Evolutionary conservation across 768 basidiomycete species (phyloP), one percentile per base, ranked within the genome.

Genomic region (Boletus insuetus): DNA sequence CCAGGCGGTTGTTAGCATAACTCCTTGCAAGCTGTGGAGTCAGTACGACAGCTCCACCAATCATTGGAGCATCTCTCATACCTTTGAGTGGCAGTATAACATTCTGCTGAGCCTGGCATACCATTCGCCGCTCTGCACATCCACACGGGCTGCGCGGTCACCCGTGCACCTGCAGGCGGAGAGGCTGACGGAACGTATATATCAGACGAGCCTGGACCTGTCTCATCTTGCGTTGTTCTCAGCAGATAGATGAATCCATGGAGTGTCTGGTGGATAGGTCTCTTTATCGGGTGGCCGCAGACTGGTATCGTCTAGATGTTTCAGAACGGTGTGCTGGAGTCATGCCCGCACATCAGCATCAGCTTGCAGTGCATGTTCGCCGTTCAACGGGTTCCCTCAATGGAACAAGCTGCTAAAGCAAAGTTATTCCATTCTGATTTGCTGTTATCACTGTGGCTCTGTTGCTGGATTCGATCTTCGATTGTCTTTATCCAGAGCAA

Each of bases 321-420:
- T 60, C 32, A 46, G 58, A 35, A 55, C 61, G 58, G 37, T 55
- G 5, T 22, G 29, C 14, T 42, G 45, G 37, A 56, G 24, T 10
- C 26, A 17, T 24, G 22, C 24, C 24, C 24, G 24, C 5, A 24
- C 1, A 35, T 45, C 49, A 43, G 31, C 31, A 31, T 39, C 46
- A 20, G 7, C 41, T 44, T 46, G 6, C 32, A 17, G 26, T n/a
- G n/a, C n/a, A n/a, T n/a, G n/a, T n/a, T n/a, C n/a, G n/a, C n/a
- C n/a, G n/a, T n/a, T n/a, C n/a, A n/a, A n/a, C n/a, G n/a, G n/a
- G n/a, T n/a, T n/a, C n/a, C n/a, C n/a, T n/a, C n/a, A n/a, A n/a
- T n/a, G n/a, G n/a, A n/a, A n/a, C n/a, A n/a, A n/a, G n/a, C n/a
- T 24, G 24, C 24, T 24, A 24, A 24, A 24, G 24, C 24, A 24